Percentiles rank a stretch among this genome's conserved stretches.
Evolutionary conservation across 768 basidiomycete species (phyloP).

Genomic region (Artomyces pyxidatus): DNA sequence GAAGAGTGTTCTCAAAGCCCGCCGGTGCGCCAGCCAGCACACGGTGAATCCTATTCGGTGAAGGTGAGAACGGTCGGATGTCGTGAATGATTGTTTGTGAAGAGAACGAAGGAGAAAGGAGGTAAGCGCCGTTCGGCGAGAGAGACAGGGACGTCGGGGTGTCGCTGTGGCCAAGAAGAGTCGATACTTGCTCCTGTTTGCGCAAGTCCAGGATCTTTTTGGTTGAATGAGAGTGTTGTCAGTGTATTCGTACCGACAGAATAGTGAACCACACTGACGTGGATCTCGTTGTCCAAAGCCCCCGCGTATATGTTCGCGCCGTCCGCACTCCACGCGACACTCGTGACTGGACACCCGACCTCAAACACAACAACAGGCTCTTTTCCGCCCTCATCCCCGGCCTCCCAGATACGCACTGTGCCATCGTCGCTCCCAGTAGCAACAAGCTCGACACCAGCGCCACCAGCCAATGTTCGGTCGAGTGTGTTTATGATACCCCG

Average conservation of each 20-base stretch:
- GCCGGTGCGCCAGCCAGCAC: conserved; percentile 78
- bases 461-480: conserved; percentile 79
- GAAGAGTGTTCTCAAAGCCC: conserved; percentile 84
- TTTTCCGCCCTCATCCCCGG: conserved; percentile 66
- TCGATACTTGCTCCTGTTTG: conserved; percentile 72
- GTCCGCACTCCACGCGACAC: conserved; percentile 89
- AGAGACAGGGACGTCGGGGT: conserved; percentile 91
- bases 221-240: background rate
- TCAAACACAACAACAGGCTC: conserved; percentile 74
- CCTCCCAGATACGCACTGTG: conserved; percentile 87
- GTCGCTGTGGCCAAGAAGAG: conserved; percentile 80
- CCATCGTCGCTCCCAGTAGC: conserved; percentile 91
- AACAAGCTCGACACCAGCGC: conserved; percentile 77
- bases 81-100: conserved; percentile 88
- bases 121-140: conserved; percentile 80
- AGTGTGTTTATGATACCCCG: conserved; percentile 86
- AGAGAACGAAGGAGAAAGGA: conserved; percentile 87
- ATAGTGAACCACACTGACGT: conserved; percentile 44
- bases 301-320: conserved; percentile 87
- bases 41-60: conserved; percentile 75
- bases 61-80: conserved; percentile 87
- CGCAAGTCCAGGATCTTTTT: conserved; percentile 84
- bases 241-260: conserved; percentile 7
- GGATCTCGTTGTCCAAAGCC: conserved; percentile 92
- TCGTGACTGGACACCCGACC: conserved; percentile 83